Base-by-base conservation (phyloP, 768 basidiomycete species). In the Lenzites betulinus region DNA sequence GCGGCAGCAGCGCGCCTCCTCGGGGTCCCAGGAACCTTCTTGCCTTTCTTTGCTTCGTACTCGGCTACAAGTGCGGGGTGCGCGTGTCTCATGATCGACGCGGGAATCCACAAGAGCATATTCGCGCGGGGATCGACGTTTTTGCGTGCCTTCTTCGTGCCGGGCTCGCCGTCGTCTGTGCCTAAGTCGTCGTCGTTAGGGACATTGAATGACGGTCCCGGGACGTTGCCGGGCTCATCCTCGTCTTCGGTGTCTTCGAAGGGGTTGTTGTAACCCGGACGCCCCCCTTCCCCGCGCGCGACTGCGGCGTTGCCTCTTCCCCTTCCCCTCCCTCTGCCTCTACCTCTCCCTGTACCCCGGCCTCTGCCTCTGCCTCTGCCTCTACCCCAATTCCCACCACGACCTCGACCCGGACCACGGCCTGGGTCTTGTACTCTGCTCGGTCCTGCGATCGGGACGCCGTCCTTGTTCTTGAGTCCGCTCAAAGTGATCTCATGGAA, bases 91-190 rank as follows among this genome's bases (percentile, higher is more conserved):
- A 83, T 66, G 30, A 83, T 71, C 9, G 68, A 72, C 3, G 75
- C 80, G 0, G 80, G 76, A 15, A 81, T 64, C 81, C 81, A 82
- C 51, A 75, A 59, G 39, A 70, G 69, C 26, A 70, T 67, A 0
- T 73, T 74, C 51, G 75, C 16, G 62, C 64, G 30, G 69, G 66
- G 13, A 65, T 48, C 51, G n/a, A n/a, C 68, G 43, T 48, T 57
- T 60, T 54, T 44, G 60, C 66, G 54, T 52, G 56, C 7, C 51
- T 49, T 22, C 30, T 28, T 33, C n/a, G n/a, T n/a, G n/a, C 16
- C 57, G 35, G 23, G 15, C 12, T 48, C 46, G 25, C 11, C 25
- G 4, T 33, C 59, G 12, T 51, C 58, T 11, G 49, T 59, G 22
- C n/a, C n/a, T n/a, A n/a, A 13, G 13, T 54, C 50, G 25, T 51